A percentile compares a stretch with the other conserved stretches of the same genome.
These are phyloP conservation scores for Boechera divaricarpa DNA, from an alignment of 345 rosid genomes.

Conservation along the genomic window DNA sequence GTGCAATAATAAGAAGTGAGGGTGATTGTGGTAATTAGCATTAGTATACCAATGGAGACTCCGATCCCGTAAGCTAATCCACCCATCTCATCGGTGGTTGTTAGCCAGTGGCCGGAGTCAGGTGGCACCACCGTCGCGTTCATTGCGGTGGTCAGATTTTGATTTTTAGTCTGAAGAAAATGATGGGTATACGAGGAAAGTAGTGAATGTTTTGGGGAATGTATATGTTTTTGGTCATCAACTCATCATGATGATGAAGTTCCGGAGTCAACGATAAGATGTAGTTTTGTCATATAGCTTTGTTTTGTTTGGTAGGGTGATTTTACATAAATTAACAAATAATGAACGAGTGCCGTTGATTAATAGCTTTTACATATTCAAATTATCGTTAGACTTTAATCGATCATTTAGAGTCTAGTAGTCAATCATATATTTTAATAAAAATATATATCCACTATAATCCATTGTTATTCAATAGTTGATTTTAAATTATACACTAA, in stretches of 20 bases:
- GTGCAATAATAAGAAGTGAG: slow-evolving; percentile 55
- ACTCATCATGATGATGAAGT: slow-evolving; percentile 25
- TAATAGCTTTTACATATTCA: neutral
- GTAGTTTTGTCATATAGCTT: slow-evolving; percentile 1
- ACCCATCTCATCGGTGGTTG: slow-evolving; percentile 38
- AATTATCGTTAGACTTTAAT: neutral
- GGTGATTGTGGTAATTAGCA: slow-evolving; percentile 52
- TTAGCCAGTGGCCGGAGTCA: slow-evolving; percentile 23
- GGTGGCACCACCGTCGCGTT: slow-evolving; percentile 26
- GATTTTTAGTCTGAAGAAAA: neutral
- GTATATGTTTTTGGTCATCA: slow-evolving; percentile 16
- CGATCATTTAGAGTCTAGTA: neutral
- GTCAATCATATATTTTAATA: slow-evolving; percentile 6
- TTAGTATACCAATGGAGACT: slow-evolving; percentile 53
- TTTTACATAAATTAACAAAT: slow-evolving; percentile 5
- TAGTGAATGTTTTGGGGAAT: slow-evolving; percentile 12
- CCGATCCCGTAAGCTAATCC: slow-evolving; percentile 62
- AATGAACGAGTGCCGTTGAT: slow-evolving; percentile 27
- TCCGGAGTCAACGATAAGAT: slow-evolving; percentile 37
- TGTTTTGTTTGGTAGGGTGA: slow-evolving; percentile 4
- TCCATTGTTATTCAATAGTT: neutral
- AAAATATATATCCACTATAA: neutral
- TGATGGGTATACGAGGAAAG: slow-evolving; percentile 16
- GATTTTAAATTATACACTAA: neutral
- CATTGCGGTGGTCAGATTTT: slow-evolving; percentile 22